These are phyloP conservation scores for Schizophyllum commune DNA, from an alignment of 1,284 basidiomycete species.

Conservation along the genomic window DNA sequence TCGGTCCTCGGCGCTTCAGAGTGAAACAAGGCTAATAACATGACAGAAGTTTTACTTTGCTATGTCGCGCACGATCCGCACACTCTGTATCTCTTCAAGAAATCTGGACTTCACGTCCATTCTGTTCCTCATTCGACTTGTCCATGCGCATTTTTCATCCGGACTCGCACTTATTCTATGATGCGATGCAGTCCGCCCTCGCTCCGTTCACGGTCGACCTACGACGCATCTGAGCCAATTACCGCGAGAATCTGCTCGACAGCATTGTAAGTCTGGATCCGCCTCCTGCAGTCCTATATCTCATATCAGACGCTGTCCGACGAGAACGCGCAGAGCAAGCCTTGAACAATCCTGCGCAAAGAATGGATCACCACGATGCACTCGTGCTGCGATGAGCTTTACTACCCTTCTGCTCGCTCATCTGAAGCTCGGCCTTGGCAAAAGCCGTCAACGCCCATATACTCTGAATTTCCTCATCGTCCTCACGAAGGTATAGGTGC, in stretches of 20 bases:
- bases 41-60: background rate
- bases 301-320: constrained; percentile 31
- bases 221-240: background rate
- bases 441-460: background rate
- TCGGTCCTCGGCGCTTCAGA: too few relatives aligned
- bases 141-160: constrained; percentile 8
- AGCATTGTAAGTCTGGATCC: constrained; percentile 35
- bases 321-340: constrained; percentile 27
- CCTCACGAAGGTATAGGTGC: constrained; percentile 29
- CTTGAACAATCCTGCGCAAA: constrained; percentile 24
- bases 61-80: background rate
- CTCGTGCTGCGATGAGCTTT: constrained; percentile 21
- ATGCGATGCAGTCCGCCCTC: background rate
- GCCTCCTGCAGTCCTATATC: constrained; percentile 30
- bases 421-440: constrained; percentile 4
- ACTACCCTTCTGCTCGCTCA: constrained; percentile 2
- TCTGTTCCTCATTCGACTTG: constrained; percentile 28
- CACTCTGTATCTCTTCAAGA: constrained; percentile 22
- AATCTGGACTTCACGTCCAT: constrained; percentile 30
- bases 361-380: constrained; percentile 16
- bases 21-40: too few relatives aligned
- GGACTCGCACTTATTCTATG: background rate
- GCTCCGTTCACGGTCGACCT: background rate
- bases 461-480: constrained; percentile 12
- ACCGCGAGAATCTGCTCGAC: background rate